Percentiles rank a stretch among this genome's conserved stretches.
Conservation (phyloP, 192 early-diverging fungal species). For the Backusella parvicylindrica region DNA sequence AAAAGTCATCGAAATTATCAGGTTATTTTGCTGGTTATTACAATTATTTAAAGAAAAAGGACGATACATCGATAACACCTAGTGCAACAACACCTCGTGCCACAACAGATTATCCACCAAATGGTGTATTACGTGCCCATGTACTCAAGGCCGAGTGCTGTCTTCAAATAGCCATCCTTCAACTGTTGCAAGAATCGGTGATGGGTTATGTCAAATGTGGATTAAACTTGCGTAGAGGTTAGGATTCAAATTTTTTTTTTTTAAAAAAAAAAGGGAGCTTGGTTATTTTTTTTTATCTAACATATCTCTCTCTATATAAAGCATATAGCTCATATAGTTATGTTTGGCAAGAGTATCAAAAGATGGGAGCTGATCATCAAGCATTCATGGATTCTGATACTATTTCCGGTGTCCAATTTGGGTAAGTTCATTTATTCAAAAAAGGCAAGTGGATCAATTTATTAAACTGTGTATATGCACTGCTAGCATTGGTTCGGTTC, state of each 20-base stretch:
- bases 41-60: conserved; percentile 5
- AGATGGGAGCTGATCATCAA: conserved; percentile 39
- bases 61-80: background rate
- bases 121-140: conserved; percentile 48
- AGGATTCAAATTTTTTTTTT: too few species aligned
- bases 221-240: conserved; percentile 46
- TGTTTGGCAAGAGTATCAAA: conserved; percentile 47
- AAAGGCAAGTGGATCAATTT: background rate
- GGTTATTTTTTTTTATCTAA: background rate
- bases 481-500: conserved; percentile 36
- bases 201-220: conserved; percentile 52
- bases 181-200: conserved; percentile 49
- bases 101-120: conserved; percentile 26
- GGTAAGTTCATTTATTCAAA: conserved; percentile 28
- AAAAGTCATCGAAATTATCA: conserved; percentile 30
- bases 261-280: too few species aligned
- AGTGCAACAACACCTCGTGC: background rate
- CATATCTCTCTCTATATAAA: background rate
- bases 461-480: background rate
- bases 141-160: conserved; percentile 50
- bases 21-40: conserved; percentile 38
- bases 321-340: conserved; percentile 49
- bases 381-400: conserved; percentile 48
- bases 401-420: conserved; percentile 49
- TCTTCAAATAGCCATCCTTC: conserved; percentile 46